Percentiles rank a stretch among this genome's conserved stretches.
Conservation (phyloP, 2,329 filamentous ascomycete genomes). For the Dactylonectria macrodidyma region DNA sequence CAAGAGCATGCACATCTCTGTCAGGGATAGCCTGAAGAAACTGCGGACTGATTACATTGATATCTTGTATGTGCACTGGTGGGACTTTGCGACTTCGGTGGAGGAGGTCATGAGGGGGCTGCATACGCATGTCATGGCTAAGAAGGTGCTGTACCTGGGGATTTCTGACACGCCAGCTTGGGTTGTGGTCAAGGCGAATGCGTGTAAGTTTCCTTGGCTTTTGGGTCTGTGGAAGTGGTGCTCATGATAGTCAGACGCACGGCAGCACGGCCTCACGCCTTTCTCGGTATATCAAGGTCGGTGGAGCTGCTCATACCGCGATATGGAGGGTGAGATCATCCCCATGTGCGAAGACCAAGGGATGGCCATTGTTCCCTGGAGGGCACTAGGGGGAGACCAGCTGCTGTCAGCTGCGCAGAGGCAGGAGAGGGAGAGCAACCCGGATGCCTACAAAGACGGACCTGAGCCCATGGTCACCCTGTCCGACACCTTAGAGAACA, state of each 20-base stretch:
- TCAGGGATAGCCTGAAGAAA: conserved; percentile 58
- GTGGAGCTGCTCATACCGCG: conserved; percentile 45
- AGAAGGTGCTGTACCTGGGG: conserved; percentile 50
- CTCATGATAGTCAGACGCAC: conserved; percentile 36
- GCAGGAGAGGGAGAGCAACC: neutral
- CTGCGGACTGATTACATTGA: conserved; percentile 55
- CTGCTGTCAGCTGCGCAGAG: conserved; percentile 17
- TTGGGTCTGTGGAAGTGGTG: too few species aligned
- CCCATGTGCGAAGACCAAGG: conserved; percentile 51
- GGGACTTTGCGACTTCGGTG: conserved; percentile 31
- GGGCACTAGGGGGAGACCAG: conserved; percentile 23
- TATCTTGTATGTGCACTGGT: conserved; percentile 50
- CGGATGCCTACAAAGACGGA: neutral
- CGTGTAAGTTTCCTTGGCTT: conserved; percentile 23
- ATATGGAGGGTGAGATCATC: conserved; percentile 52
- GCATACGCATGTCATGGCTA: conserved; percentile 24
- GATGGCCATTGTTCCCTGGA: conserved; percentile 64
- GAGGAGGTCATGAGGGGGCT: conserved; percentile 31
- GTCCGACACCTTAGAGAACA: conserved; percentile 22
- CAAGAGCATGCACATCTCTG: conserved; percentile 55
- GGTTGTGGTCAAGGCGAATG: conserved; percentile 49
- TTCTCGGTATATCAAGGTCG: conserved; percentile 52
- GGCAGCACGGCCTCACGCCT: conserved; percentile 41
- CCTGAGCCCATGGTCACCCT: neutral
- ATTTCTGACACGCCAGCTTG: conserved; percentile 51